Conservation (phyloP, 2,329 filamentous ascomycete species). For the Bretziella fagacearum region DNA sequence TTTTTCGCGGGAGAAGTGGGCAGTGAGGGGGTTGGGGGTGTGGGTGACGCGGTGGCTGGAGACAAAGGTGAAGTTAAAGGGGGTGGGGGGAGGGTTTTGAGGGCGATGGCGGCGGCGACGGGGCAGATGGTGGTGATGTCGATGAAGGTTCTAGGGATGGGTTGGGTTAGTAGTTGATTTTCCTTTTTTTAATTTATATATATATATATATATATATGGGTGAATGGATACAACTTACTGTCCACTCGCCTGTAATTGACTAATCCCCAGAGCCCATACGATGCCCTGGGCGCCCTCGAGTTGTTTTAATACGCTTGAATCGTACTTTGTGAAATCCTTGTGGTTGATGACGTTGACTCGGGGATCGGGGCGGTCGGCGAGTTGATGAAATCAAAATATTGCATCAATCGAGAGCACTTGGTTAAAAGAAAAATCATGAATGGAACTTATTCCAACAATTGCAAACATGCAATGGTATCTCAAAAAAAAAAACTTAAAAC, state of each 20-base stretch:
- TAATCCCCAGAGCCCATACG: conserved; percentile 58
- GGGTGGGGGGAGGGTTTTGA: conserved; percentile 29
- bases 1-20: conserved; percentile 46
- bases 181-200: not conserved
- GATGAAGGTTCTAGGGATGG: conserved; percentile 36
- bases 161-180: not conserved
- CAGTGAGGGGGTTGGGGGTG: conserved; percentile 36
- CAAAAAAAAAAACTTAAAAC: no score
- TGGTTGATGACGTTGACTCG: conserved; percentile 52
- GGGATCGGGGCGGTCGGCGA: conserved; percentile 26
- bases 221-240: conserved; percentile 28
- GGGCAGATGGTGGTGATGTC: conserved; percentile 52
- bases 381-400: no score
- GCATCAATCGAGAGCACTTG: conserved; percentile 46
- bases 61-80: conserved; percentile 55
- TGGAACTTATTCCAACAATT: no score
- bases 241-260: conserved; percentile 39
- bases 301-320: conserved; percentile 36
- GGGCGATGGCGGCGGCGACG: conserved; percentile 44
- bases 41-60: conserved; percentile 47
- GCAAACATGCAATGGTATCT: no score
- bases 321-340: conserved; percentile 47
- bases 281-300: conserved; percentile 49
- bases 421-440: no score
- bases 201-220: not conserved